Evolutionary conservation across 2,329 filamentous ascomycete genomes (phyloP).

Genomic region (Clarireedia homoeocarpa): DNA sequence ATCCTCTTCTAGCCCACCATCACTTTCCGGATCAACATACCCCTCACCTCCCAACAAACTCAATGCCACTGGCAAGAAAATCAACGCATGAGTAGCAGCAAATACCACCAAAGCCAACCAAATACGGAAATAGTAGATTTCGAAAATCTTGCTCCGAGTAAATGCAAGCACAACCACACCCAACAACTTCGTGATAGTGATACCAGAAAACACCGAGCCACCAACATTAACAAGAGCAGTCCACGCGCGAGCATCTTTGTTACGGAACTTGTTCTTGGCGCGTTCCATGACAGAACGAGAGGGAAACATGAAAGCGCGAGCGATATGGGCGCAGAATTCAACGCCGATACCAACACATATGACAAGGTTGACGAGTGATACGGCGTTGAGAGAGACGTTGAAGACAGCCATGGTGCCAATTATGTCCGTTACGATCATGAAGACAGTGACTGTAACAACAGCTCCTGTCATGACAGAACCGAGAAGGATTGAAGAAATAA

Average conservation of each 20-base stretch:
- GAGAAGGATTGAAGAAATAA: slow-evolving; percentile 70
- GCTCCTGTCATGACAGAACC: slow-evolving; percentile 76
- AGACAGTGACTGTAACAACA: slow-evolving; percentile 77
- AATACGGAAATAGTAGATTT: slow-evolving; percentile 97
- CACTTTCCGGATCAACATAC: slow-evolving; percentile 79
- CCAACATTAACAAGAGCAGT: slow-evolving; percentile 91
- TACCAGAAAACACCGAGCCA: slow-evolving; percentile 88
- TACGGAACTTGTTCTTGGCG: slow-evolving; percentile 69
- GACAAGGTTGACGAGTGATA: slow-evolving; percentile 90
- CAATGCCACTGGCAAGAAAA: slow-evolving; percentile 85
- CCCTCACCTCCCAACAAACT: slow-evolving; percentile 80
- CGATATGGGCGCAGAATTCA: slow-evolving; percentile 96
- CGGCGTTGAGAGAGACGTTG: slow-evolving; percentile 84
- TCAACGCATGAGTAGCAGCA: slow-evolving; percentile 77
- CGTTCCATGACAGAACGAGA: slow-evolving; percentile 73
- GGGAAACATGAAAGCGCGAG: slow-evolving; percentile 92
- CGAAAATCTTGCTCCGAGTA: slow-evolving; percentile 95
- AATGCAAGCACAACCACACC: slow-evolving; percentile 91
- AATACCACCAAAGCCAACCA: slow-evolving; percentile 90
- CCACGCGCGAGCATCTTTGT: slow-evolving; percentile 81
- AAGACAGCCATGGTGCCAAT: slow-evolving; percentile 90
- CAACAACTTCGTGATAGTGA: slow-evolving; percentile 90
- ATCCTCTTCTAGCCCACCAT: slow-evolving; percentile 85
- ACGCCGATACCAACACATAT: slow-evolving; percentile 96
- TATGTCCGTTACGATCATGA: slow-evolving; percentile 91